phyloP scores from a whole-genome alignment of 768 basidiomycete genomes.

The Cystobasidium ongulense region DNA sequence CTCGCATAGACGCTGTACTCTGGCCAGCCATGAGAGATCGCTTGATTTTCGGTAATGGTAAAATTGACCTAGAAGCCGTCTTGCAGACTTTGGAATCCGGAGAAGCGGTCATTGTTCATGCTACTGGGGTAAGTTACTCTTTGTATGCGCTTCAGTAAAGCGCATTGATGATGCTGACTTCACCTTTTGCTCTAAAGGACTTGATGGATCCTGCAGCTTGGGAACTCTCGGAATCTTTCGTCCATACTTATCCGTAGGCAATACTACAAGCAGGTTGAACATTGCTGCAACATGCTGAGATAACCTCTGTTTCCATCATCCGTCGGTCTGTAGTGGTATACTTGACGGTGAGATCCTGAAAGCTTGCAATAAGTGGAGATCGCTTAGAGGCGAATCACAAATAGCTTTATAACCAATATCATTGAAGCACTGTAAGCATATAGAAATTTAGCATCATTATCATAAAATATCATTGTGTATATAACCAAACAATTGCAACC shows the following conservation, averaged over 20 bases:
- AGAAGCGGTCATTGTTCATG: neutral
- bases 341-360: neutral
- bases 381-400: neutral
- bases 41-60: neutral
- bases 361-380: neutral
- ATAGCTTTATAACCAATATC: neutral
- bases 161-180: too few species aligned
- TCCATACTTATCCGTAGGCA: neutral
- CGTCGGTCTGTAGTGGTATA: neutral
- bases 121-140: slow-evolving; percentile 9
- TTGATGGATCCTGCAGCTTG: slow-evolving; percentile 7
- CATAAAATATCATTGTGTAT: too few species aligned
- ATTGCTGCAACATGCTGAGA: neutral
- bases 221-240: slow-evolving; percentile 3
- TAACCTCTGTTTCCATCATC: neutral
- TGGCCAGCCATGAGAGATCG: neutral
- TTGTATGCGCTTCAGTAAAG: neutral
- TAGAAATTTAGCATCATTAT: neutral
- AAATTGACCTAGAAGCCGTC: neutral
- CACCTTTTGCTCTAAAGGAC: neutral
- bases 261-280: neutral
- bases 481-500: too few species aligned
- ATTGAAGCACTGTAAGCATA: too few species aligned
- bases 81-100: neutral
- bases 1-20: neutral